Evolutionary conservation across 805 yeast species (phyloP).

Genomic region (Spathaspora sp.): DNA sequence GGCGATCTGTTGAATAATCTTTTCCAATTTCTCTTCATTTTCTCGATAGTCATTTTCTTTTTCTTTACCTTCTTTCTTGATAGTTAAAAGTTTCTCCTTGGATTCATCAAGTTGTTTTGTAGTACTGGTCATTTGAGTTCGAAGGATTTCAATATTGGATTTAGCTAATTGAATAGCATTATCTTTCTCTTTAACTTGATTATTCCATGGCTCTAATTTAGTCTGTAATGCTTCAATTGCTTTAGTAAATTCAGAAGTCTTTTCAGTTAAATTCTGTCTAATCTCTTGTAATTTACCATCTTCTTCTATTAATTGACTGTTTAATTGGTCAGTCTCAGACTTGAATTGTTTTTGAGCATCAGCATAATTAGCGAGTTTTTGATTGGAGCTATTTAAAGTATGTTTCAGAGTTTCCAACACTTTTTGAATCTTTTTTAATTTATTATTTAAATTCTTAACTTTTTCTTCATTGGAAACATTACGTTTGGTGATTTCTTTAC

Average conservation of each 20-base stretch:
- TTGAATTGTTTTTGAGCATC: slow-evolving; percentile 43
- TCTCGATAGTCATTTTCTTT: slow-evolving; percentile 45
- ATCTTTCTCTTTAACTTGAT: slow-evolving; percentile 57
- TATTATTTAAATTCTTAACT: slow-evolving; percentile 58
- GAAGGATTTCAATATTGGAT: slow-evolving; percentile 59
- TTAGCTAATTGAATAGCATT: slow-evolving; percentile 62
- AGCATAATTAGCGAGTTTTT: slow-evolving; percentile 43
- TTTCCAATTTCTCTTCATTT: slow-evolving; percentile 47
- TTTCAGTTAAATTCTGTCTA: slow-evolving; percentile 62
- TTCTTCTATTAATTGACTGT: slow-evolving; percentile 47
- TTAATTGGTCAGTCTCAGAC: slow-evolving; percentile 43
- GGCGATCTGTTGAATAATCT: slow-evolving; percentile 49
- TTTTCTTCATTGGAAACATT: slow-evolving; percentile 75
- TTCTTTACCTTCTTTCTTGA: slow-evolving; percentile 45
- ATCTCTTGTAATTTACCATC: slow-evolving; percentile 57
- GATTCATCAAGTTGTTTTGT: slow-evolving; percentile 44
- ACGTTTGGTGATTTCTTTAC: slow-evolving; percentile 38
- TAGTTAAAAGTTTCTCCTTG: slow-evolving; percentile 39
- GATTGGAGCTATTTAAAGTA: slow-evolving; percentile 41
- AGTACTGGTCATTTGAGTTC: slow-evolving; percentile 41
- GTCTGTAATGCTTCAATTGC: slow-evolving; percentile 62
- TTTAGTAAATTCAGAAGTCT: slow-evolving; percentile 65
- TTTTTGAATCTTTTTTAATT: slow-evolving; percentile 58
- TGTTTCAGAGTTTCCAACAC: slow-evolving; percentile 45
- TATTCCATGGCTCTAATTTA: slow-evolving; percentile 80